A percentile compares a stretch with the other conserved stretches of the same genome.
phyloP scores from a whole-genome alignment of 2,329 filamentous ascomycete species.

The Aspergillus caelatus region DNA sequence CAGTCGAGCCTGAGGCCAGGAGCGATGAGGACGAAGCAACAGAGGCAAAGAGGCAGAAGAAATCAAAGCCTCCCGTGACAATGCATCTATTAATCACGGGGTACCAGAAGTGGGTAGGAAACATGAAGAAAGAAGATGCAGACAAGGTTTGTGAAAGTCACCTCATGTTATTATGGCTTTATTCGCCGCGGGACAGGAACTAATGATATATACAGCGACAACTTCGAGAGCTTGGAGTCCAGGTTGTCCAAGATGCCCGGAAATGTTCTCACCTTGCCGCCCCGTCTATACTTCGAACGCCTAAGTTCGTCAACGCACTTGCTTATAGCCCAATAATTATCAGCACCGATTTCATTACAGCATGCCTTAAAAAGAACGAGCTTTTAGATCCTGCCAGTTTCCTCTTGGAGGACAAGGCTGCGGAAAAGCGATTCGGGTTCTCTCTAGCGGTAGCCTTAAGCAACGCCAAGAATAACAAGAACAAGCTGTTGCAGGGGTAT shows the following conservation, averaged over 20 bases:
- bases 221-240: constrained; percentile 80
- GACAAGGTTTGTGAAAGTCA: constrained; percentile 67
- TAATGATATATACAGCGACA: constrained; percentile 62
- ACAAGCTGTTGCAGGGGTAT: constrained; percentile 73
- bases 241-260: constrained; percentile 73
- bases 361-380: constrained; percentile 70
- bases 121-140: constrained; percentile 72
- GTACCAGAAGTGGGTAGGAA: constrained; percentile 78
- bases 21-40: constrained; percentile 58
- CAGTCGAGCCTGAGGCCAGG: constrained; percentile 51
- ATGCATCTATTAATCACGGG: constrained; percentile 82
- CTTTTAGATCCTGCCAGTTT: constrained; percentile 68
- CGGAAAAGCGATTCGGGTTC: constrained; percentile 72
- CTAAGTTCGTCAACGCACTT: constrained; percentile 89
- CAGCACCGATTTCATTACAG: constrained; percentile 75
- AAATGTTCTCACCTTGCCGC: constrained; percentile 85
- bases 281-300: constrained; percentile 81
- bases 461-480: constrained; percentile 74
- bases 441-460: constrained; percentile 68
- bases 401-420: constrained; percentile 69
- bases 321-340: constrained; percentile 79
- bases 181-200: neutral
- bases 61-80: constrained; percentile 64
- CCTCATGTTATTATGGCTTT: neutral
- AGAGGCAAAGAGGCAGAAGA: constrained; percentile 65